Percentiles rank a stretch among this genome's conserved stretches.
These are phyloP conservation scores for Lachnellula hyalina DNA, from an alignment of 2,329 filamentous ascomycete species.

Conservation along the genomic window DNA sequence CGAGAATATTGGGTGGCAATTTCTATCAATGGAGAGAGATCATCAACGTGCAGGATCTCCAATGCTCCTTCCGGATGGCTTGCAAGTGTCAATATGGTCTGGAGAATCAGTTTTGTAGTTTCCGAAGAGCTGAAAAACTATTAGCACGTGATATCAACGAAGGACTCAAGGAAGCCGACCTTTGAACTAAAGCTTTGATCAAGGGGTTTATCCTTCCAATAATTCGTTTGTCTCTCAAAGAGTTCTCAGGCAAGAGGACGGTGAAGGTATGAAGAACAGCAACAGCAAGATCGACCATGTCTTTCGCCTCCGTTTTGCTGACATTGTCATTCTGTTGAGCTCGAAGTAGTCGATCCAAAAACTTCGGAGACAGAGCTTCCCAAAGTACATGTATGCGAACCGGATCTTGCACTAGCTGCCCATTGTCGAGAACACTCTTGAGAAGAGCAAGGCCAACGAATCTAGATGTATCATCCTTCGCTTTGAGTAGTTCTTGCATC, in stretches of 20 bases:
- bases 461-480: conserved; percentile 61
- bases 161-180: conserved; percentile 35
- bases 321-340: conserved; percentile 41
- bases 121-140: conserved; percentile 41
- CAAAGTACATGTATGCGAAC: conserved; percentile 47
- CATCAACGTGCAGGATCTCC: conserved; percentile 43
- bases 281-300: conserved; percentile 60
- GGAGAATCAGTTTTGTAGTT: conserved; percentile 48
- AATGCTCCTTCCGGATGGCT: conserved; percentile 46
- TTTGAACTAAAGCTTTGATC: conserved; percentile 47
- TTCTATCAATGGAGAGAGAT: conserved; percentile 51
- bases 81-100: conserved; percentile 52
- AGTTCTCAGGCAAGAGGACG: conserved; percentile 47
- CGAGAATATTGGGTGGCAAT: conserved; percentile 49
- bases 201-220: conserved; percentile 49
- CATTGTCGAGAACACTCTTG: conserved; percentile 60
- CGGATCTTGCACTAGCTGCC: conserved; percentile 45
- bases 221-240: conserved; percentile 42
- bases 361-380: conserved; percentile 55
- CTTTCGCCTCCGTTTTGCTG: conserved; percentile 41
- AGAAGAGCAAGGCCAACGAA: conserved; percentile 64
- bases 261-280: conserved; percentile 59
- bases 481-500: conserved; percentile 49
- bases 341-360: conserved; percentile 57
- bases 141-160: conserved; percentile 8